Percentiles rank a stretch among this genome's conserved stretches.
Conservation (phyloP, 192 early-diverging fungal species). For the Backusella morwellensis region DNA sequence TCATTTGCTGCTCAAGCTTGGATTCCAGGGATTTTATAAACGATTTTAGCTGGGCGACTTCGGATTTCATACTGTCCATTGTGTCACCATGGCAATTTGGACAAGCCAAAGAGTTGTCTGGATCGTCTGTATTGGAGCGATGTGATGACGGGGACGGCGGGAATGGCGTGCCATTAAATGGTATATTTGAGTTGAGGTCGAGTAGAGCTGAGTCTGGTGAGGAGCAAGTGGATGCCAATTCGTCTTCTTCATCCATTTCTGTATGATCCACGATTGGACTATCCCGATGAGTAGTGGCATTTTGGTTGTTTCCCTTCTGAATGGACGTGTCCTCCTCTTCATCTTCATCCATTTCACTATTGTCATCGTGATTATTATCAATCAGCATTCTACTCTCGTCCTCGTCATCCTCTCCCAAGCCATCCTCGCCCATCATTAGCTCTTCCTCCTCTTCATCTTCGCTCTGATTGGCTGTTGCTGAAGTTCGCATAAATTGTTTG, state of each 20-base stretch:
- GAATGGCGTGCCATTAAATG: background rate
- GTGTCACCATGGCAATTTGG: background rate
- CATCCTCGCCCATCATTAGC: background rate
- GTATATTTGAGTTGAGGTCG: background rate
- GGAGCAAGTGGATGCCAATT: conserved; percentile 26
- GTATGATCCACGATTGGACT: background rate
- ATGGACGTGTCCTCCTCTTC: background rate
- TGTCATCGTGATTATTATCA: conserved; percentile 3
- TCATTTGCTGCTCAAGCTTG: conserved; percentile 8
- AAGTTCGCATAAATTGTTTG: background rate
- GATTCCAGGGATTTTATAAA: background rate
- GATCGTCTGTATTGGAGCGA: background rate
- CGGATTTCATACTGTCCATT: background rate
- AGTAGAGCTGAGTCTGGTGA: conserved; percentile 16
- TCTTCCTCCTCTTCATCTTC: conserved; percentile 6
- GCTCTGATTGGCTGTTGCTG: background rate
- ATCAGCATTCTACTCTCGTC: background rate
- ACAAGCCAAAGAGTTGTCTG: background rate
- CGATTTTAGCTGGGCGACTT: background rate
- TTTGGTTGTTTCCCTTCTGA: too few relatives aligned
- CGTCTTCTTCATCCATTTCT: conserved; percentile 30
- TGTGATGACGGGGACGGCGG: background rate
- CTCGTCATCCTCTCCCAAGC: background rate
- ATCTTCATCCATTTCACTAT: conserved; percentile 13
- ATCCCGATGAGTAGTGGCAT: background rate